Percentiles rank a stretch among this genome's conserved stretches.
Conservation (phyloP, 225 moss, liverwort and hornwort species). For the Physcomitrellopsis africana region DNA sequence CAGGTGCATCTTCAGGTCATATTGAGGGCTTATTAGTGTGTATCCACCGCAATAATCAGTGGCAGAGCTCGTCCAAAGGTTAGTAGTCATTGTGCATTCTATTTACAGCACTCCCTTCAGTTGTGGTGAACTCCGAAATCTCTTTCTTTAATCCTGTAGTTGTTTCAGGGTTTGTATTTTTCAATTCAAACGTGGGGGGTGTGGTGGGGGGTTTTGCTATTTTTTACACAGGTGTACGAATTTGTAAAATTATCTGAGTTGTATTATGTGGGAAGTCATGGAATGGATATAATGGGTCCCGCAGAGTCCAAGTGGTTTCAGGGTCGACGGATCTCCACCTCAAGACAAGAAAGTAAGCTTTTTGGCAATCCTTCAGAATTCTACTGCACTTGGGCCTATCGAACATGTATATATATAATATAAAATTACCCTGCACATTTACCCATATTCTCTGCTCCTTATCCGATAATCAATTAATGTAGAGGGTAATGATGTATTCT, state of each 20-base stretch:
- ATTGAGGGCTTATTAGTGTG: too few species aligned
- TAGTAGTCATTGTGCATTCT: not conserved
- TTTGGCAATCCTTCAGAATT: too few species aligned
- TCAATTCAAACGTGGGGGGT: not conserved
- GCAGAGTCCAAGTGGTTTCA: constrained; percentile 68
- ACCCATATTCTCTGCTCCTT: constrained; percentile 15
- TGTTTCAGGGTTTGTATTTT: not conserved
- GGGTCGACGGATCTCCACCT: constrained; percentile 64
- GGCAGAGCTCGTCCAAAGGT: constrained; percentile 90
- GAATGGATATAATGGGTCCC: constrained; percentile 95
- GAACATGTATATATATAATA: too few species aligned
- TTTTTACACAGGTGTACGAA: constrained; percentile 64
- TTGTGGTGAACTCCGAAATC: too few species aligned
- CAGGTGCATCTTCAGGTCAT: too few species aligned
- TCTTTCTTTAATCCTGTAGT: too few species aligned
- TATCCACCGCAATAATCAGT: constrained; percentile 87
- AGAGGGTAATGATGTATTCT: constrained; percentile 82
- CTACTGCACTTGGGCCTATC: too few species aligned
- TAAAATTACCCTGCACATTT: not conserved
- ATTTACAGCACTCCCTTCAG: too few species aligned
- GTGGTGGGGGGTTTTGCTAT: not conserved
- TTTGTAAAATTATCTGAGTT: constrained; percentile 87
- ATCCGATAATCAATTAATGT: not conserved
- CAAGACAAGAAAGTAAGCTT: constrained; percentile 61
- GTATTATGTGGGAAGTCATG: constrained; percentile 90